phyloP scores from a whole-genome alignment of 495 filamentous ascomycete species.

The Annulohypoxylon stygium region DNA sequence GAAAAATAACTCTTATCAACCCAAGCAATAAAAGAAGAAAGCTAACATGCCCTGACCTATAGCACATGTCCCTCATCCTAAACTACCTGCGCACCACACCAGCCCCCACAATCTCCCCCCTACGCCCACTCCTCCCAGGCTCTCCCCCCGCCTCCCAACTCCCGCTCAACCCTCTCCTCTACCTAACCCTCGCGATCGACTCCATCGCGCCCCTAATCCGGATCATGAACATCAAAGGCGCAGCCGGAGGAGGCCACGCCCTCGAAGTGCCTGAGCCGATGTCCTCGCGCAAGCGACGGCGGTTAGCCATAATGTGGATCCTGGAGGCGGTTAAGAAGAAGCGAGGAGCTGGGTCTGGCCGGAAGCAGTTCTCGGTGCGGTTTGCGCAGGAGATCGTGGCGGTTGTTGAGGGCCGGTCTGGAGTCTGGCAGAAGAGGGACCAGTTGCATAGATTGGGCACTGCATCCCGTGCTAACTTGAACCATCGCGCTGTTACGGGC shows the following conservation, averaged over 20 bases:
- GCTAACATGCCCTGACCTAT: constrained; percentile 23
- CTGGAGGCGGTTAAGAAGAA: constrained; percentile 81
- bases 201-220: constrained; percentile 92
- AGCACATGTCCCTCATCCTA: constrained; percentile 90
- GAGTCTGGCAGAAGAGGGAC: constrained; percentile 83
- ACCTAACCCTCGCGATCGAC: constrained; percentile 91
- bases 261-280: constrained; percentile 87
- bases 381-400: constrained; percentile 89
- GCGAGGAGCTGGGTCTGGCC: constrained; percentile 71
- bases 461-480: constrained; percentile 78
- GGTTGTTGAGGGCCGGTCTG: constrained; percentile 87
- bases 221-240: constrained; percentile 76
- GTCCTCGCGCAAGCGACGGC: constrained; percentile 76
- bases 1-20: too few species aligned
- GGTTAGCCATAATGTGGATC: constrained; percentile 88
- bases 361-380: constrained; percentile 74
- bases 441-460: constrained; percentile 81
- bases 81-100: constrained; percentile 87
- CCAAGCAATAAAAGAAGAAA: constrained; percentile 7
- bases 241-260: constrained; percentile 85
- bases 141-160: constrained; percentile 79
- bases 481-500: constrained; percentile 33
- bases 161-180: constrained; percentile 80
- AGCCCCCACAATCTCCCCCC: constrained; percentile 76
- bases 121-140: constrained; percentile 77